Evolutionary conservation across 257 asterid genomes (phyloP).

Genomic region (Lycium barbarum): DNA sequence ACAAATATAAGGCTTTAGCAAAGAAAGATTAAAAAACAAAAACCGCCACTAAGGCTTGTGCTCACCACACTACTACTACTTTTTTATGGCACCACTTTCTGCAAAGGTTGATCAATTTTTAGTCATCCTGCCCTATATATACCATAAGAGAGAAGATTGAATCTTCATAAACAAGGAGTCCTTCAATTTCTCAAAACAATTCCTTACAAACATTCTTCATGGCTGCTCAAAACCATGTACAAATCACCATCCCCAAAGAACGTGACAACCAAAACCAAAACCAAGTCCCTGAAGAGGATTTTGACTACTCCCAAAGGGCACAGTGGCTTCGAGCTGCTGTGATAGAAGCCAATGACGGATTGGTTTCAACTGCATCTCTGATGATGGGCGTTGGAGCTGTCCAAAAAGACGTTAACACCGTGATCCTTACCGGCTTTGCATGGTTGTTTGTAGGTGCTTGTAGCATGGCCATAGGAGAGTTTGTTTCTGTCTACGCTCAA

Average conservation of each 20-base stretch:
- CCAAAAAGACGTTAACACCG: conserved; percentile 52
- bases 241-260: conserved; percentile 39
- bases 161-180: conserved; percentile 18
- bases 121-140: conserved; percentile 46
- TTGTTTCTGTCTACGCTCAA: conserved; percentile 69
- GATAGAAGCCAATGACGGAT: conserved; percentile 75
- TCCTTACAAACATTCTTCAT: conserved; percentile 34
- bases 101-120: not conserved
- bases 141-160: conserved; percentile 15
- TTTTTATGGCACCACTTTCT: conserved; percentile 24
- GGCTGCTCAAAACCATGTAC: conserved; percentile 56
- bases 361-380: conserved; percentile 63
- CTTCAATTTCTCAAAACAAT: not conserved
- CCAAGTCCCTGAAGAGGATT: conserved; percentile 42
- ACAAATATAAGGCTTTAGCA: not conserved
- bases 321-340: conserved; percentile 79
- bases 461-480: conserved; percentile 87
- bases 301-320: conserved; percentile 61
- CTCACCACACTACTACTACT: conserved; percentile 37
- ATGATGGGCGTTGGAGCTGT: conserved; percentile 83
- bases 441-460: conserved; percentile 71
- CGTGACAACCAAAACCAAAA: conserved; percentile 25
- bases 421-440: conserved; percentile 67
- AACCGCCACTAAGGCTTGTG: conserved; percentile 42
- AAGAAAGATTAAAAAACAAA: not conserved